Evolutionary conservation across 768 basidiomycete genomes (phyloP).

Genomic region (Hypholoma sublateritium): DNA sequence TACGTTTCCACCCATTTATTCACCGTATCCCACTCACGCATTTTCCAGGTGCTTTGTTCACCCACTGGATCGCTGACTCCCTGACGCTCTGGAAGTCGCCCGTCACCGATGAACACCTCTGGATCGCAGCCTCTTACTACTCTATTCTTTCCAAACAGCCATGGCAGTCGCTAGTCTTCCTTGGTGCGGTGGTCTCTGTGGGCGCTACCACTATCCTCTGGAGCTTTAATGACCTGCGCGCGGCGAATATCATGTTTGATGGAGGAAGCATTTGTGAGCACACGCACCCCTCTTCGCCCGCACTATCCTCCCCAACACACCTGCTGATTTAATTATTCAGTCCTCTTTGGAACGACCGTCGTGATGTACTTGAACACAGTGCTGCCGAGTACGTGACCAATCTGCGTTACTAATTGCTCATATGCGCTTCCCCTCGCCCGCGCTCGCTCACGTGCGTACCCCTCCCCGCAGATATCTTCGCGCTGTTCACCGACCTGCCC

Average conservation of each 20-base stretch:
- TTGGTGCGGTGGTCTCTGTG: slow-evolving; percentile 53
- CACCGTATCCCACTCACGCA: slow-evolving; percentile 4
- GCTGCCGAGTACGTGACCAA: slow-evolving; percentile 63
- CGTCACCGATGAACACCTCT: slow-evolving; percentile 79
- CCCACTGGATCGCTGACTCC: slow-evolving; percentile 93
- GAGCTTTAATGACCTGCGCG: slow-evolving; percentile 75
- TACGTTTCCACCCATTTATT: slow-evolving; percentile 27
- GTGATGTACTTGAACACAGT: slow-evolving; percentile 76
- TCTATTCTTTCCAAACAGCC: slow-evolving; percentile 72
- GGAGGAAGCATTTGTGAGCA: slow-evolving; percentile 83
- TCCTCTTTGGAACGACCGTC: slow-evolving; percentile 73
- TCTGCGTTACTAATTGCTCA: too few relatives aligned
- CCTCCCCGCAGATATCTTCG: slow-evolving; percentile 45
- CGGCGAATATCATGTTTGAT: slow-evolving; percentile 89
- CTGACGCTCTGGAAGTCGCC: slow-evolving; percentile 88
- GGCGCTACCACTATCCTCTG: slow-evolving; percentile 72
- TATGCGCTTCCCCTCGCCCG: not conserved
- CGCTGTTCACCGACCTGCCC: slow-evolving; percentile 61
- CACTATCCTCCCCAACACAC: not conserved
- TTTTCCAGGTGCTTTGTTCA: slow-evolving; percentile 72
- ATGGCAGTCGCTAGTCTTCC: slow-evolving; percentile 51
- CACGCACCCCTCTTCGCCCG: slow-evolving; percentile 24
- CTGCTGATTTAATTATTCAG: slow-evolving; percentile 34
- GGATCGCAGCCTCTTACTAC: slow-evolving; percentile 83
- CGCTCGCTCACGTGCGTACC: not conserved